Conservation (phyloP, 2,329 filamentous ascomycete genomes). For the Raffaelea ambrosiae region DNA sequence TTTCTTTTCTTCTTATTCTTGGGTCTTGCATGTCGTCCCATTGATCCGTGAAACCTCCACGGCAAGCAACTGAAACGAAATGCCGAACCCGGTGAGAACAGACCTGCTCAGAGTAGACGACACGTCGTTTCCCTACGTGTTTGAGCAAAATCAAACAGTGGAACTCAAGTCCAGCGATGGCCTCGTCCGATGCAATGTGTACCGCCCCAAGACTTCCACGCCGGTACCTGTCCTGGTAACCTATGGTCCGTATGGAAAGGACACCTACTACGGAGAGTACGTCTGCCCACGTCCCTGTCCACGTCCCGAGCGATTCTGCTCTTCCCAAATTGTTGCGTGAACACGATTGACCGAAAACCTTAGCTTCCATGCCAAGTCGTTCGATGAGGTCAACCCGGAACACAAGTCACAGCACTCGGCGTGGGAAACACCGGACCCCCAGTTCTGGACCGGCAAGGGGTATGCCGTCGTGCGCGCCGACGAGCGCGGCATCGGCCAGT, state of each 20-base stretch:
- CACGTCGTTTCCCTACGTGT: conserved; percentile 29
- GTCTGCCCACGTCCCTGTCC: background rate
- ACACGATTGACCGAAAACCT: background rate
- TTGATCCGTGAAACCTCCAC: too few species aligned
- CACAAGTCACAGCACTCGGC: conserved; percentile 45
- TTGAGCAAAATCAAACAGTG: conserved; percentile 26
- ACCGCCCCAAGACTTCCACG: conserved; percentile 21
- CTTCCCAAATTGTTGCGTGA: background rate
- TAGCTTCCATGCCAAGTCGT: conserved; percentile 32
- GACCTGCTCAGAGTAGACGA: conserved; percentile 21
- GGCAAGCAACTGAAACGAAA: background rate
- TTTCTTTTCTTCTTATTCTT: too few species aligned
- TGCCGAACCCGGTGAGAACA: conserved; percentile 1
- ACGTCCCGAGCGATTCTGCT: background rate
- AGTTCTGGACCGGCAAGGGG: conserved; percentile 45
- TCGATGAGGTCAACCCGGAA: conserved; percentile 41
- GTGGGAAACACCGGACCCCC: conserved; percentile 52
- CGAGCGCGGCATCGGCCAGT: conserved; percentile 39
- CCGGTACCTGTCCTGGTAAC: conserved; percentile 55
- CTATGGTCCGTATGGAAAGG: conserved; percentile 67
- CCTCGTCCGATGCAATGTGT: conserved; percentile 29
- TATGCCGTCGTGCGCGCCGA: conserved; percentile 48
- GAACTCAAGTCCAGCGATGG: conserved; percentile 20
- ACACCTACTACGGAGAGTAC: conserved; percentile 49
- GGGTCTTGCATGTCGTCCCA: too few species aligned